These are phyloP conservation scores for Mitragyna speciosa DNA, from an alignment of 257 asterid species.

Conservation along the genomic window DNA sequence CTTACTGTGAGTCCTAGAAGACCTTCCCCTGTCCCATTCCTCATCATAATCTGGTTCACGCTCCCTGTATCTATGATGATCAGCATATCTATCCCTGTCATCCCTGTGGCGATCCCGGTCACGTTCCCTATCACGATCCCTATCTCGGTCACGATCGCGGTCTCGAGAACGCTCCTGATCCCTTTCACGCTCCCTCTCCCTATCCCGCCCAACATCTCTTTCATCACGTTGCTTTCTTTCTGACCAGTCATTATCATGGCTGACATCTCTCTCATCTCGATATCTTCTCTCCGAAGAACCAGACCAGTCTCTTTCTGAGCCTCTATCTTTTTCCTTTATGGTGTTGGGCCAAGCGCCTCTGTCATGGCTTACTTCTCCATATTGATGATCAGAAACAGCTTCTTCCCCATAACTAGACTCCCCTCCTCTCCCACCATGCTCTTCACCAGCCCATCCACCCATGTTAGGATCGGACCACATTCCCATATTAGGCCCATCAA, in stretches of 20 bases:
- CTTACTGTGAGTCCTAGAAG: constrained; percentile 66
- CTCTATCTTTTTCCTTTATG: constrained; percentile 68
- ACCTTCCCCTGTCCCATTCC: constrained; percentile 72
- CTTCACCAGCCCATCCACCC: constrained; percentile 92
- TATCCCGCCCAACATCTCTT: constrained; percentile 56
- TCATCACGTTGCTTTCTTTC: constrained; percentile 64
- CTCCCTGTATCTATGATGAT: constrained; percentile 59
- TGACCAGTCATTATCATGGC: constrained; percentile 54
- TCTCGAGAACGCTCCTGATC: constrained; percentile 62
- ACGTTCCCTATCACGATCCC: constrained; percentile 41
- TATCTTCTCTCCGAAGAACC: constrained; percentile 78
- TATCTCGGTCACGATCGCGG: constrained; percentile 47
- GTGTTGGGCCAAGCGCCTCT: constrained; percentile 67
- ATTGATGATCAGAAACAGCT: constrained; percentile 84
- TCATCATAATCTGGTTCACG: constrained; percentile 65
- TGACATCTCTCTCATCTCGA: constrained; percentile 63
- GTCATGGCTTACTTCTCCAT: constrained; percentile 76
- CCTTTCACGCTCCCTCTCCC: constrained; percentile 57
- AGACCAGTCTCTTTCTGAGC: constrained; percentile 81
- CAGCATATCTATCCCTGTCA: constrained; percentile 63
- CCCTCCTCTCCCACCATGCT: constrained; percentile 78
- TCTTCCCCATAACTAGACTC: constrained; percentile 95
- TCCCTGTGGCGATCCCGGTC: constrained; percentile 56
- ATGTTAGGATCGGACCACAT: constrained; percentile 80
- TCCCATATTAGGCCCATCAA: constrained; percentile 83